Base-by-base conservation (phyloP, 2,329 filamentous ascomycete species). In the Pseudogymnoascus sp. region DNA sequence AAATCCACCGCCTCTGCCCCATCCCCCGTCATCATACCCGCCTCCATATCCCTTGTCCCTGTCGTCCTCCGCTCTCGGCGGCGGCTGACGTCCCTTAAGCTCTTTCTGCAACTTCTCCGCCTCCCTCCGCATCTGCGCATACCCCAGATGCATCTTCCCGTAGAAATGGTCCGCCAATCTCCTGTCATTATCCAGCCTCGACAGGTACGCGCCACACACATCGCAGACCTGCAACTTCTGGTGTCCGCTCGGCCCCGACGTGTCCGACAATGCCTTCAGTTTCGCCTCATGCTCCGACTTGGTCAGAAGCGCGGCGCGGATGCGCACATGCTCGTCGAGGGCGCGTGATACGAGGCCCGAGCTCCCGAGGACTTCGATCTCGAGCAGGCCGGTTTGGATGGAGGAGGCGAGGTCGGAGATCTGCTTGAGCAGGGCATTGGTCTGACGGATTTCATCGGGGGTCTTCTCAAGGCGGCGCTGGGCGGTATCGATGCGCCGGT, bases 181-280 rank as follows among this genome's bases (percentile, higher is more conserved):
- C 34, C 94, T 83, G 72, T 99, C 94, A 71, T 99, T 99, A 71
- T 99, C 94, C 30, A 99, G 81, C 19, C 94, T 79, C 63, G 86
- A 91, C 35, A 99, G 81, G 72, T 97, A 99, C 5, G 94, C 94
- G 63, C 94, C 94, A 73, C 94, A 99, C 0, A 97, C 94, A 74
- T 99, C 94, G 79, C 94, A 99, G 52, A 99, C 94, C 73, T 99
- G 94, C 38, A 99, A 79, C 73, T 99, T 99, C 77, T 99, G 94
- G 74, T 99, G 94, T 15, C 94, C 94, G 0, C 86, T 91, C 0
- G 94, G 94, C 0, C 94, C 94, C 23, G 86, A 90, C 0, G 92
- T 97, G 74, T 99, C 94, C 60, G 88, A 89, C 21, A 99, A 80
- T 2, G 88, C 85, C 73, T 96, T 95, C 62, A 99, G 81, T 70